Percentiles rank a stretch among this genome's conserved stretches.
These are phyloP conservation scores for Ormosia semicastrata DNA, from an alignment of 306 rosid genomes.

Conservation along the genomic window DNA sequence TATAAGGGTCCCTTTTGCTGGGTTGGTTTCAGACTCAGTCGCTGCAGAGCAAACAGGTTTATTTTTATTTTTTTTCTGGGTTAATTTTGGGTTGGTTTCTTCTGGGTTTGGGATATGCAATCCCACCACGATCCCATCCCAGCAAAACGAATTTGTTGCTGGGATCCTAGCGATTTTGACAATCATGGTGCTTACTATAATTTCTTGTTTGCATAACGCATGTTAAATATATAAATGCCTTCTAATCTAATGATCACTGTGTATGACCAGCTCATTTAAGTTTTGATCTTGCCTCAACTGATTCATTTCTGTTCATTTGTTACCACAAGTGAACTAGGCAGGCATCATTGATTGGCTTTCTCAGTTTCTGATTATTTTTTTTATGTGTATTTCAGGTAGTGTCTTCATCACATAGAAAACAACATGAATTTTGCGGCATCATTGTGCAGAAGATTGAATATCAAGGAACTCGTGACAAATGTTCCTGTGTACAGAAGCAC, in stretches of 20 bases:
- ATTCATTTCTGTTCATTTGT: background rate
- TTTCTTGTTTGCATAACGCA: background rate
- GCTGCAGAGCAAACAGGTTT: no score
- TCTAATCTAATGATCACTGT: background rate
- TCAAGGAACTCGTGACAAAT: conserved; percentile 61
- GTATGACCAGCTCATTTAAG: background rate
- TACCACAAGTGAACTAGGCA: background rate
- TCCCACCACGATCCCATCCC: no score
- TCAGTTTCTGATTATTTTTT: background rate
- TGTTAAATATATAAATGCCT: background rate
- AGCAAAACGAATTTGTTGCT: no score
- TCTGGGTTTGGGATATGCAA: no score
- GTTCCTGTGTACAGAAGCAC: conserved; percentile 61
- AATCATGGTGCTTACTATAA: background rate
- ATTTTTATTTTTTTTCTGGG: no score
- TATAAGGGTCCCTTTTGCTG: no score
- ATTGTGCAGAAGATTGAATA: conserved; percentile 60
- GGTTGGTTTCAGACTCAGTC: no score
- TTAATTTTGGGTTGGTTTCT: no score
- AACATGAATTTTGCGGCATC: conserved; percentile 59
- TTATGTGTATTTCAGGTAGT: conserved; percentile 29
- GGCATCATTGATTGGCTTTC: background rate
- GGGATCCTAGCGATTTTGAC: no score
- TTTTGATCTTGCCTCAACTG: background rate
- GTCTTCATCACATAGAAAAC: background rate